Percentiles rank a stretch among this genome's conserved stretches.
phyloP scores from a whole-genome alignment of 768 basidiomycete species.

The Tricholoma saponaceum region DNA sequence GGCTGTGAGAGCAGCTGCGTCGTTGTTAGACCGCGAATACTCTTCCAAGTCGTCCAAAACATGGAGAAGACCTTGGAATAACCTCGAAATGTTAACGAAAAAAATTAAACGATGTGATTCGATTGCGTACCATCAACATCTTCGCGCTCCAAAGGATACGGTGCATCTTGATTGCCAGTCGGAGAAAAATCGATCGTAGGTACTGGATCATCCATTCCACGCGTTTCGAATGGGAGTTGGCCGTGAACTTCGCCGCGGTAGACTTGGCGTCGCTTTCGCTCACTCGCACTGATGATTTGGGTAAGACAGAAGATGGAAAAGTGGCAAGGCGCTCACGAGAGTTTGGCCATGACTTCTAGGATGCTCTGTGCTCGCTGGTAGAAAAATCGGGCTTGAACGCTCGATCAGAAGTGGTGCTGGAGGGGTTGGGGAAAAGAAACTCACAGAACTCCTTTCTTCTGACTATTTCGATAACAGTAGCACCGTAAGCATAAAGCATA shows the following conservation, averaged over 20 bases:
- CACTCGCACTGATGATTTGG: slow-evolving; percentile 48
- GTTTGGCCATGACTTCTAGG: slow-evolving; percentile 81
- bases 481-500: slow-evolving; percentile 90
- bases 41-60: slow-evolving; percentile 65
- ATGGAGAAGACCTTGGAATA: slow-evolving; percentile 50
- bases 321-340: slow-evolving; percentile 56
- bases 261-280: slow-evolving; percentile 79
- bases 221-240: slow-evolving; percentile 82
- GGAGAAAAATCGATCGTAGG: slow-evolving; percentile 80
- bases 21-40: slow-evolving; percentile 42
- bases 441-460: slow-evolving; percentile 85
- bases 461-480: slow-evolving; percentile 87
- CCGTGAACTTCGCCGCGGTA: slow-evolving; percentile 83
- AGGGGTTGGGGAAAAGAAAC: slow-evolving; percentile 26
- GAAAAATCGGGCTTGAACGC: slow-evolving; percentile 64
- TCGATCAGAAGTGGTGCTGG: slow-evolving; percentile 1
- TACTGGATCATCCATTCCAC: slow-evolving; percentile 77
- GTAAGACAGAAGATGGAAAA: slow-evolving; percentile 1
- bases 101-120: slow-evolving; percentile 13
- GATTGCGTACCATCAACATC: slow-evolving; percentile 65
- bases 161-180: slow-evolving; percentile 53
- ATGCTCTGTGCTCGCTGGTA: slow-evolving; percentile 77
- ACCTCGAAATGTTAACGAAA: slow-evolving; percentile 9
- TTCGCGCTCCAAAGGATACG: slow-evolving; percentile 63
- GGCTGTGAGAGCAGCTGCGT: slow-evolving; percentile 46